Evolutionary conservation across 2,329 filamentous ascomycete species (phyloP).

Genomic region (Neonectria ditissima): DNA sequence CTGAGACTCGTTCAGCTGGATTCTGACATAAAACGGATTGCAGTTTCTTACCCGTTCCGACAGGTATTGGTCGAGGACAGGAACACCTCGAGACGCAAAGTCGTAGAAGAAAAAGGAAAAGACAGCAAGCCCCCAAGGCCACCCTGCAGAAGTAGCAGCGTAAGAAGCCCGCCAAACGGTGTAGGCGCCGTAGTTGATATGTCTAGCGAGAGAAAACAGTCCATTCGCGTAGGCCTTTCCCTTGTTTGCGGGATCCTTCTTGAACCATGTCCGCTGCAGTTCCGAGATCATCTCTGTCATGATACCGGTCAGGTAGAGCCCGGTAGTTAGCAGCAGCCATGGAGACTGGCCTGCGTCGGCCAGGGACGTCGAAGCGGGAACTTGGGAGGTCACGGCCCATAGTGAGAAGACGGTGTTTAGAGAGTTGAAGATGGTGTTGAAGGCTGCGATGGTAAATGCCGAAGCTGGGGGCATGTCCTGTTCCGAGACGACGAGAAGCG

Average conservation of each 20-base stretch:
- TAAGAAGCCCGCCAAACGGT: slow-evolving; percentile 28
- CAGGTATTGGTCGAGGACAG: background rate
- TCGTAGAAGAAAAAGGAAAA: background rate
- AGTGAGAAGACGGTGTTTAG: slow-evolving; percentile 67
- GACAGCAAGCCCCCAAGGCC: background rate
- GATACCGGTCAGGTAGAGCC: slow-evolving; percentile 64
- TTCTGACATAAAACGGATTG: no score
- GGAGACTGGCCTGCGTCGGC: background rate
- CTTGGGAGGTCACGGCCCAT: slow-evolving; percentile 54
- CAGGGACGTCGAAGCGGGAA: background rate
- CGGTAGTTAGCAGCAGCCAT: slow-evolving; percentile 1
- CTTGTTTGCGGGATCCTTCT: slow-evolving; percentile 50
- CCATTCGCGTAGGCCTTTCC: slow-evolving; percentile 52
- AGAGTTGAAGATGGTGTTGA: slow-evolving; percentile 68
- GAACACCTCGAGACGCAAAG: background rate
- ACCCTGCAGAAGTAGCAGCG: background rate
- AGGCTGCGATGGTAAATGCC: slow-evolving; percentile 58
- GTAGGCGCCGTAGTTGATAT: background rate
- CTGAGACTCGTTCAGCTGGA: background rate
- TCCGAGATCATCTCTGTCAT: slow-evolving; percentile 67
- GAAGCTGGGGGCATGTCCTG: slow-evolving; percentile 61
- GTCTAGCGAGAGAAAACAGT: background rate
- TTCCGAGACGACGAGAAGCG: slow-evolving; percentile 58
- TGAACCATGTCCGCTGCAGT: slow-evolving; percentile 63
- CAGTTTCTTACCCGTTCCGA: background rate